Evolutionary conservation across 768 basidiomycete genomes (phyloP), one percentile per base, ranked within the genome.

Genomic region (Leccinum broughii): DNA sequence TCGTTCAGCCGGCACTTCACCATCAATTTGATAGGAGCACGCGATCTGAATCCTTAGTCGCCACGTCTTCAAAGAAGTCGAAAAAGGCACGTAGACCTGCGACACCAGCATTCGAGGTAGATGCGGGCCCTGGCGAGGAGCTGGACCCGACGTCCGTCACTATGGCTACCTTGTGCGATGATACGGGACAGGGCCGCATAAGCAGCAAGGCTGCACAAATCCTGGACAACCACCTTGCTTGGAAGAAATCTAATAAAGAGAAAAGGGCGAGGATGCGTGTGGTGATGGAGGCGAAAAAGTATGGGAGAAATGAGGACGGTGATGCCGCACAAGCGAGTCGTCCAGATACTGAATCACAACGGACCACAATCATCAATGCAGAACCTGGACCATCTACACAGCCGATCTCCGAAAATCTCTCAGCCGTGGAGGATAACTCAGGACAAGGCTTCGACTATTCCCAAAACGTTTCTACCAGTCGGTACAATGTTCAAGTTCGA

Each of bases 81-180:
- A 71, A 71, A 26, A 73, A 71, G 48, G 24, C 55, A 6, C 77
- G 83, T 20, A 79, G 76, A 39, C 80, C 82, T 3, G 81, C 84
- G 8, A 75, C 82, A 7, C 84, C 85, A 15, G 79, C 77, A 1
- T 87, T 83, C 61, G 84, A 87, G 68, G 76, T 81, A 26, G 77
- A 80, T 55, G 85, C 83, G 0, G 83, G 84, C 68, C 86, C 88
- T 5, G 90, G 90, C 22, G 89, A 90, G 68, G 86, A 89, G 35
- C 75, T 93, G 51, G 91, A 93, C 64, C 91, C 91, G n/a, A 92
- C 90, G 0, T 77, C 83, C 8, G 77, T 90, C n/a, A 92, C 90
- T 6, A 93, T 93, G 91, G 89, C 90, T 15, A 73, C 84, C 0
- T 78, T 93, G 5, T 93, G 92, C 70, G 82, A 78, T 34, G 92